Percentiles rank a stretch among this genome's conserved stretches.
These are phyloP conservation scores for Blastomyces silverae DNA, from an alignment of 2,329 filamentous ascomycete species.

Conservation along the genomic window DNA sequence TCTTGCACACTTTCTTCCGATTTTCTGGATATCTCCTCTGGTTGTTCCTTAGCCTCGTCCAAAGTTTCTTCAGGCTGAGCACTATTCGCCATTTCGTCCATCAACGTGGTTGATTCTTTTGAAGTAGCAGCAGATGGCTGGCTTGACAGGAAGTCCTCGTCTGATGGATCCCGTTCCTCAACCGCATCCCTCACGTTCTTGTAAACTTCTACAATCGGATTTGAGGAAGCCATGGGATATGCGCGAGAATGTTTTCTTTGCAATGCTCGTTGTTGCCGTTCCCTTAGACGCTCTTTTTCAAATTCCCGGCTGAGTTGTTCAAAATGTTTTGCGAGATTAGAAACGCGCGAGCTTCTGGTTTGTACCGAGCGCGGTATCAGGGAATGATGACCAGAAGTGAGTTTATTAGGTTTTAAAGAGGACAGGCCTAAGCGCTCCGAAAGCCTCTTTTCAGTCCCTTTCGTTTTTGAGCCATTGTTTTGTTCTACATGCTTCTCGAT, in stretches of 20 bases:
- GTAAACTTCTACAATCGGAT: conserved; percentile 93
- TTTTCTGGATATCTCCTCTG: conserved; percentile 27
- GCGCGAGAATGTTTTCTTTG: conserved; percentile 70
- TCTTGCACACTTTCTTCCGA: conserved; percentile 40
- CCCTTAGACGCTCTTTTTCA: conserved; percentile 83
- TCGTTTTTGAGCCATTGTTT: conserved; percentile 31
- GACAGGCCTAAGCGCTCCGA: conserved; percentile 63
- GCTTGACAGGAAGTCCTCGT: conserved; percentile 48
- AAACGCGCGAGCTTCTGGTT: conserved; percentile 66
- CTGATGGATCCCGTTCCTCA: conserved; percentile 63
- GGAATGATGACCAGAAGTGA: conserved; percentile 51
- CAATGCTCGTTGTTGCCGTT: conserved; percentile 69
- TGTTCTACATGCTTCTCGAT: conserved; percentile 23
- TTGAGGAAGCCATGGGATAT: conserved; percentile 85
- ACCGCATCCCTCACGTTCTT: conserved; percentile 90
- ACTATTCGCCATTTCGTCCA: conserved; percentile 27
- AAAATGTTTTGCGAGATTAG: conserved; percentile 88
- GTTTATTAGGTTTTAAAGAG: conserved; percentile 54
- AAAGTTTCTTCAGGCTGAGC: conserved; percentile 31
- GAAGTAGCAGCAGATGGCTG: conserved; percentile 15
- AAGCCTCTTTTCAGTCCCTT: conserved; percentile 62
- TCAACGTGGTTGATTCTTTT: conserved; percentile 20
- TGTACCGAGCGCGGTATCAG: conserved; percentile 83
- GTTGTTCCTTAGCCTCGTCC: conserved; percentile 32
- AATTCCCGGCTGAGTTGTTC: conserved; percentile 96